Percentiles rank a stretch among this genome's conserved stretches.
These are phyloP conservation scores for Aspergillus coremiiformis DNA, from an alignment of 495 filamentous ascomycete species.

Conservation along the genomic window DNA sequence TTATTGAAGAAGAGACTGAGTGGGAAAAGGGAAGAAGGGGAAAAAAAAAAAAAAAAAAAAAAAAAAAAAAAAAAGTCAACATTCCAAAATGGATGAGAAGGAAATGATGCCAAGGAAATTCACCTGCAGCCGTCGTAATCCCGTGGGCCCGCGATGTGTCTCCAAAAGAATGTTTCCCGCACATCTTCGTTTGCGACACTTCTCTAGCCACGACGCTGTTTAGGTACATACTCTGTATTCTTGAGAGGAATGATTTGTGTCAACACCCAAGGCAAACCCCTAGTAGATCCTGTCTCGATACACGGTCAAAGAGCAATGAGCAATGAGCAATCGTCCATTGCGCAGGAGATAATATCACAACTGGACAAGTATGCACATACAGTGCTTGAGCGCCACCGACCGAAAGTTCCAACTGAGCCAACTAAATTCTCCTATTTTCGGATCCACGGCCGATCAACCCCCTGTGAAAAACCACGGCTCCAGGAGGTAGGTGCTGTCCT, in stretches of 20 bases:
- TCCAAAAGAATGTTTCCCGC: conserved; percentile 2
- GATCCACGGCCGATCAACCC: conserved; percentile 5
- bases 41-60: neutral
- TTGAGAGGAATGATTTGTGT: neutral
- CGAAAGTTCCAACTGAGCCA: neutral
- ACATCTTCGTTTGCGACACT: conserved; percentile 3
- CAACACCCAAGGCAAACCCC: neutral
- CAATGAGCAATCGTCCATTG: neutral
- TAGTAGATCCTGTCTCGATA: neutral
- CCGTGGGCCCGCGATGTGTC: conserved; percentile 7
- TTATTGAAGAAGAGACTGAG: neutral
- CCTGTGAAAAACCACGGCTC: conserved; percentile 1
- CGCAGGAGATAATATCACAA: neutral
- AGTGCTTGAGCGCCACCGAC: neutral
- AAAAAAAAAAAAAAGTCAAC: no score
- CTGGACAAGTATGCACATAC: neutral
- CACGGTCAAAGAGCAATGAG: neutral
- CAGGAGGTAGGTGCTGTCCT: conserved; percentile 2
- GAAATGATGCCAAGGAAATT: neutral
- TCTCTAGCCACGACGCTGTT: neutral
- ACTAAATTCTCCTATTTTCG: conserved; percentile 2
- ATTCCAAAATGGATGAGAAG: neutral
- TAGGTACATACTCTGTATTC: no score
- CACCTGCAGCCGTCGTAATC: conserved; percentile 8
- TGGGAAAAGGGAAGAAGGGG: no score